phyloP scores from a whole-genome alignment of 345 rosid genomes.

The Gossypium raimondii region DNA sequence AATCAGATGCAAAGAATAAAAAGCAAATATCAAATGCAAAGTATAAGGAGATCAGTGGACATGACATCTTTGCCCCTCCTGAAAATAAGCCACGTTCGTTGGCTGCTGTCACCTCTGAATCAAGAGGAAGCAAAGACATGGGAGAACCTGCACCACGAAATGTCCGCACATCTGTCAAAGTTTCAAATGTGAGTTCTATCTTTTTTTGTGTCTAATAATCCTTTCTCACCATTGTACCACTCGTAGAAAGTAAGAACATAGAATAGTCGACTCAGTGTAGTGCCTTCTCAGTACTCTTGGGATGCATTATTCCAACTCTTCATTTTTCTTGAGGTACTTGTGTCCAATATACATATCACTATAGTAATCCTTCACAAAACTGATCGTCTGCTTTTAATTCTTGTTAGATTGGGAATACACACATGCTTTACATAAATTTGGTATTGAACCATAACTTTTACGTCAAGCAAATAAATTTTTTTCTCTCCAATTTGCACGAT shows the following conservation, averaged over 20 bases:
- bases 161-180: slow-evolving; percentile 67
- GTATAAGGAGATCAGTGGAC: slow-evolving; percentile 86
- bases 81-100: slow-evolving; percentile 69
- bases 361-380: not conserved
- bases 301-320: too few species aligned
- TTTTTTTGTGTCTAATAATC: not conserved
- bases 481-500: too few species aligned
- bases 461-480: too few species aligned
- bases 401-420: not conserved
- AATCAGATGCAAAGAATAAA: slow-evolving; percentile 51
- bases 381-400: not conserved
- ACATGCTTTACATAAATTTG: not conserved
- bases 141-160: slow-evolving; percentile 65
- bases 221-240: not conserved
- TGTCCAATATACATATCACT: not conserved
- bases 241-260: not conserved
- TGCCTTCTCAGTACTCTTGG: too few species aligned
- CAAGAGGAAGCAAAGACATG: slow-evolving; percentile 56
- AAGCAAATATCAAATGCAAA: slow-evolving; percentile 76
- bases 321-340: too few species aligned
- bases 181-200: slow-evolving; percentile 55
- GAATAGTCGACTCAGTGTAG: too few species aligned
- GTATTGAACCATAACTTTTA: too few species aligned
- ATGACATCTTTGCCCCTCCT: slow-evolving; percentile 66
- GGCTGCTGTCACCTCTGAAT: slow-evolving; percentile 46